phyloP scores from a whole-genome alignment of 2,329 filamentous ascomycete genomes.

The Cladophialophora bantiana region DNA sequence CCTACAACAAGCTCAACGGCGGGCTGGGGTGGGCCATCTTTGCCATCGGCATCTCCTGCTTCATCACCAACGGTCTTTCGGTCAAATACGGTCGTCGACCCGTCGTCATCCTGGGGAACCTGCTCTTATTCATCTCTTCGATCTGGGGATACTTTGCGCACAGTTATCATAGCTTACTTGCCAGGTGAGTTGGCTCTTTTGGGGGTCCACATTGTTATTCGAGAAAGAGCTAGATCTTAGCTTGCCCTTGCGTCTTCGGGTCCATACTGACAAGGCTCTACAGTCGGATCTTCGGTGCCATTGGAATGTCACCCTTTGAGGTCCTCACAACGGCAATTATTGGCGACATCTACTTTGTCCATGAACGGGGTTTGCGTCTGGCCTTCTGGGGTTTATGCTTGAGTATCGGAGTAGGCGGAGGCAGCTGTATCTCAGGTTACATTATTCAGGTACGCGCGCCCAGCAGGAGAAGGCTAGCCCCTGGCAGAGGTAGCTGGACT shows the following conservation, averaged over 20 bases:
- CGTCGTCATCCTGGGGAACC: slow-evolving; percentile 34
- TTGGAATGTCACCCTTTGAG: slow-evolving; percentile 40
- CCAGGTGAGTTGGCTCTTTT: slow-evolving; percentile 1
- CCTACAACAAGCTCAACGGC: slow-evolving; percentile 46
- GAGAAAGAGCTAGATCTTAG: neutral
- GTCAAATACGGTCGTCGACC: slow-evolving; percentile 38
- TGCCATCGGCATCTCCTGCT: slow-evolving; percentile 43
- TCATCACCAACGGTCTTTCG: slow-evolving; percentile 36
- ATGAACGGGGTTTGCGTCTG: slow-evolving; percentile 51
- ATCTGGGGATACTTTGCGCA: slow-evolving; percentile 39
- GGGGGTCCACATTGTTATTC: neutral
- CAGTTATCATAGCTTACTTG: slow-evolving; percentile 37
- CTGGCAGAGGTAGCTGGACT: neutral
- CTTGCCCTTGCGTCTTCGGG: neutral
- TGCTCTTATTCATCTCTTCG: slow-evolving; percentile 36
- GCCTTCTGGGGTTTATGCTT: slow-evolving; percentile 52
- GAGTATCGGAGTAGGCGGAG: slow-evolving; percentile 50
- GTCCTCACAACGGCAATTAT: slow-evolving; percentile 46
- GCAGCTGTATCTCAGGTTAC: slow-evolving; percentile 46
- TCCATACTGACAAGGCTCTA: neutral
- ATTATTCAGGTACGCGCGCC: slow-evolving; percentile 49
- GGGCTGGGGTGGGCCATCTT: slow-evolving; percentile 47
- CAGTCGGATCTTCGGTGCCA: slow-evolving; percentile 36
- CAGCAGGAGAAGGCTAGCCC: neutral
- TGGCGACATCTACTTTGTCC: slow-evolving; percentile 55